Percentiles rank a stretch among this genome's conserved stretches.
Evolutionary conservation across 2,329 filamentous ascomycete genomes (phyloP).

Genomic region (Hymenoscyphus repandus): DNA sequence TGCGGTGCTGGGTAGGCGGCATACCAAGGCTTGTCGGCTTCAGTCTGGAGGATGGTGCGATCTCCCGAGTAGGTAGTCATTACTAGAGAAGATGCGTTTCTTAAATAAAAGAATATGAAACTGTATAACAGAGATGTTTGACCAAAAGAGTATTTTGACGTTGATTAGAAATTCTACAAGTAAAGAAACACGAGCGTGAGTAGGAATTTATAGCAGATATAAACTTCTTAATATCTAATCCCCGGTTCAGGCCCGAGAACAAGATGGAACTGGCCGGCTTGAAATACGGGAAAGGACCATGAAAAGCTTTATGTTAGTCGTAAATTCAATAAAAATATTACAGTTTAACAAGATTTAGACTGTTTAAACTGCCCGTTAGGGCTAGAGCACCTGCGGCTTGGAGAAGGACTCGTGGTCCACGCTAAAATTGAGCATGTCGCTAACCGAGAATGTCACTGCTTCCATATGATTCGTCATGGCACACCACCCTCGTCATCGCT

Average conservation of each 20-base stretch:
- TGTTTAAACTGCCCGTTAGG: too few relatives aligned
- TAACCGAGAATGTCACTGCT: background rate
- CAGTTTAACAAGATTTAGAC: background rate
- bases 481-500: too few relatives aligned
- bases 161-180: too few relatives aligned
- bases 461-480: background rate
- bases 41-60: background rate
- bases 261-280: background rate
- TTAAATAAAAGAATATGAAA: background rate
- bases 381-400: too few relatives aligned
- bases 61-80: background rate
- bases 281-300: background rate
- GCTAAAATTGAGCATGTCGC: background rate
- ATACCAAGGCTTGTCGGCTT: constrained; percentile 8
- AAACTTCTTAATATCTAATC: too few relatives aligned
- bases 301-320: too few relatives aligned
- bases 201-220: too few relatives aligned
- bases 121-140: too few relatives aligned
- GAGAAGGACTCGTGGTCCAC: too few relatives aligned
- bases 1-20: constrained; percentile 9
- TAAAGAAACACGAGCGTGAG: too few relatives aligned
- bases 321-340: background rate
- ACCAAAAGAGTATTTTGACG: too few relatives aligned
- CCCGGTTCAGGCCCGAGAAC: background rate
- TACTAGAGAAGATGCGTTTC: background rate